Percentiles rank a stretch among this genome's conserved stretches.
Evolutionary conservation across 1,284 basidiomycete genomes (phyloP).

Genomic region (Coniophora puteana): DNA sequence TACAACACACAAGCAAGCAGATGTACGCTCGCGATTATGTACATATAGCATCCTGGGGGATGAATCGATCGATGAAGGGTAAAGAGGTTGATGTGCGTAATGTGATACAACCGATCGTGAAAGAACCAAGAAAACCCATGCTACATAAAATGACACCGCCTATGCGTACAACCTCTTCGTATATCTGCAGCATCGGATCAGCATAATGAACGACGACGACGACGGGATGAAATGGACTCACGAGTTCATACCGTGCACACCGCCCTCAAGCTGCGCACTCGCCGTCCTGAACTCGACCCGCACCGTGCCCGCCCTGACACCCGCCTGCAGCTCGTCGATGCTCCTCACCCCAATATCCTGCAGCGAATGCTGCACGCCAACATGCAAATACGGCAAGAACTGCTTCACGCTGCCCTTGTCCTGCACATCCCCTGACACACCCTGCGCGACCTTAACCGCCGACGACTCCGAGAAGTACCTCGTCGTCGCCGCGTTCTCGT

Average conservation of each 20-base stretch:
- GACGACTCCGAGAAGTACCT: slow-evolving; percentile 97
- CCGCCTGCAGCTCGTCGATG: slow-evolving; percentile 58
- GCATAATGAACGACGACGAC: background rate
- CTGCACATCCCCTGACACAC: slow-evolving; percentile 94
- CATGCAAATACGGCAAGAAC: slow-evolving; percentile 90
- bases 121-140: background rate
- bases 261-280: slow-evolving; percentile 94
- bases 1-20: too few species aligned
- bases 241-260: slow-evolving; percentile 92
- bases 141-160: background rate
- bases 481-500: slow-evolving; percentile 95
- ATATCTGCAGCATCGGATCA: slow-evolving; percentile 17
- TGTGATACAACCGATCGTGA: slow-evolving; percentile 1
- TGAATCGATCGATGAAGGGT: too few species aligned
- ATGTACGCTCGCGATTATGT: too few species aligned
- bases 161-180: slow-evolving; percentile 31
- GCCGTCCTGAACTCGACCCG: slow-evolving; percentile 95
- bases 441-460: slow-evolving; percentile 95
- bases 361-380: slow-evolving; percentile 92
- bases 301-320: slow-evolving; percentile 65
- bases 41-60: too few species aligned
- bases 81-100: background rate
- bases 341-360: slow-evolving; percentile 89
- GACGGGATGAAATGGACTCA: slow-evolving; percentile 33
- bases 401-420: slow-evolving; percentile 94